Percentiles rank a stretch among this genome's conserved stretches.
These are phyloP conservation scores for Nicotiana benthamiana DNA, from an alignment of 257 asterid species.

Conservation along the genomic window DNA sequence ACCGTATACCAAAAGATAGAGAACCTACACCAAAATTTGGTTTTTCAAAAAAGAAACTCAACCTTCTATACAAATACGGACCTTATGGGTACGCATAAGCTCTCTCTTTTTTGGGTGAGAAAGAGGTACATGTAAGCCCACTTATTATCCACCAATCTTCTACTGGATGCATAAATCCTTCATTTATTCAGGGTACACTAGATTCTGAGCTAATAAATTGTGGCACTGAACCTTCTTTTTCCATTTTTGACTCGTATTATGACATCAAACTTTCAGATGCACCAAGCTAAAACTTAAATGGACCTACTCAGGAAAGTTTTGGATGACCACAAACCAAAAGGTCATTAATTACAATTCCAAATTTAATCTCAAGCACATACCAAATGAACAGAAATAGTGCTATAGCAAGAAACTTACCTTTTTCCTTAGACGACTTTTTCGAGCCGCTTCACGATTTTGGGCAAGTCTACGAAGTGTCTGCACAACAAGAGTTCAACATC, in stretches of 20 bases:
- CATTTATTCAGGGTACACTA: background rate
- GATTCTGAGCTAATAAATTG: background rate
- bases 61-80: no score
- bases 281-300: background rate
- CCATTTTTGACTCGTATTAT: background rate
- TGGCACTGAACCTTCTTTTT: background rate
- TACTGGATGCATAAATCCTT: background rate
- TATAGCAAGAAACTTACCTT: conserved; percentile 35
- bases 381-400: background rate
- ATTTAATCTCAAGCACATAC: conserved; percentile 2
- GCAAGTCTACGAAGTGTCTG: conserved; percentile 93
- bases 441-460: conserved; percentile 99
- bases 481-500: conserved; percentile 15
- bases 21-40: no score
- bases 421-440: conserved; percentile 92
- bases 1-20: no score
- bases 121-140: no score
- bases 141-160: no score
- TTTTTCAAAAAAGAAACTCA: no score
- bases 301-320: background rate
- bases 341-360: background rate
- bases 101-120: no score
- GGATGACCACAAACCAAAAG: background rate
- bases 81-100: no score
- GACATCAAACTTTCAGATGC: background rate